Percentiles rank a stretch among this genome's conserved stretches.
Evolutionary conservation across 495 filamentous ascomycete genomes (phyloP).

Genomic region (Xylaria acuta): DNA sequence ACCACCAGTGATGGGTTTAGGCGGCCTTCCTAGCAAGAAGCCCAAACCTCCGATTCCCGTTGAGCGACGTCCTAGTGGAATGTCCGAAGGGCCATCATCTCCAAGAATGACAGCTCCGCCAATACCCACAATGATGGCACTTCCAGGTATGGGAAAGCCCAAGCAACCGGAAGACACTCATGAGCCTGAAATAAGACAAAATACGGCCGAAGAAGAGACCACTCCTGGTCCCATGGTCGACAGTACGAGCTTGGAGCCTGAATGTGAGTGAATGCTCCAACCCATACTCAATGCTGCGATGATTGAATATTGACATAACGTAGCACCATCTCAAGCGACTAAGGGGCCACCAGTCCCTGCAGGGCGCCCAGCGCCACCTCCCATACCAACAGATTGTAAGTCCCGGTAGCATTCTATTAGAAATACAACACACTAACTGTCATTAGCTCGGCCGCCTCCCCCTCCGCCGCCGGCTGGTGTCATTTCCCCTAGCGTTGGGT

Average conservation of each 20-base stretch:
- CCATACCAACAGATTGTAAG: conserved; percentile 73
- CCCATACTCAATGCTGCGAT: not conserved
- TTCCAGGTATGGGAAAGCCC: conserved; percentile 69
- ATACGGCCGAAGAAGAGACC: conserved; percentile 40
- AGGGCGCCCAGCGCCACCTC: conserved; percentile 71
- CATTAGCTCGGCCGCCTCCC: conserved; percentile 63
- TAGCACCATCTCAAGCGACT: conserved; percentile 42
- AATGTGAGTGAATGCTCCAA: conserved; percentile 48
- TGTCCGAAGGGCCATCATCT: conserved; percentile 51
- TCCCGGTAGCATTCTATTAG: conserved; percentile 32
- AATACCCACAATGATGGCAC: conserved; percentile 68
- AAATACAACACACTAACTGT: conserved; percentile 41
- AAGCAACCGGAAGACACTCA: conserved; percentile 50
- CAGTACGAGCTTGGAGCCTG: conserved; percentile 52
- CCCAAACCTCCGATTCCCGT: conserved; percentile 62
- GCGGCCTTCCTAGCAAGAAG: conserved; percentile 65
- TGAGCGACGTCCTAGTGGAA: conserved; percentile 55
- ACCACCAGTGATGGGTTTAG: conserved; percentile 69
- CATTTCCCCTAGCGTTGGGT: conserved; percentile 75
- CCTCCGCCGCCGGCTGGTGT: conserved; percentile 58
- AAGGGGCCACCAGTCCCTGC: conserved; percentile 62
- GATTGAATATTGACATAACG: conserved; percentile 16
- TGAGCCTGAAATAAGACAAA: conserved; percentile 45
- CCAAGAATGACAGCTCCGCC: conserved; percentile 64
- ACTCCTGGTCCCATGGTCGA: conserved; percentile 40